Percentiles rank a stretch among this genome's conserved stretches.
phyloP scores from a whole-genome alignment of 805 yeast genomes.

The Kluyveromyces nonfermentans region DNA sequence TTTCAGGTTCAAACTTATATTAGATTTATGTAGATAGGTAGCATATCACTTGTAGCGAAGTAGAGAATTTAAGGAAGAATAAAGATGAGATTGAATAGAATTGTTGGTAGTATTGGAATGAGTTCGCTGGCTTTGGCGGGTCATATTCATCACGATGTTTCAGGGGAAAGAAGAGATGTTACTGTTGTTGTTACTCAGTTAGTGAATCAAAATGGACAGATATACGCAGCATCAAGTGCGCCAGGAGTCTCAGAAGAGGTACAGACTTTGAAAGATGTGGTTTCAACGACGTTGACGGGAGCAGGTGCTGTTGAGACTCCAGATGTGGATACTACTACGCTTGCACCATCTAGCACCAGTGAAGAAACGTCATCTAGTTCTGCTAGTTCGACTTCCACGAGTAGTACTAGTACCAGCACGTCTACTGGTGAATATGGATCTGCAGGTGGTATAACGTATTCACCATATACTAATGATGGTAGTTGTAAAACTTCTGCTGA shows the following conservation, averaged over 20 bases:
- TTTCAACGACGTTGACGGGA: neutral
- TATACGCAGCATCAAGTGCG: neutral
- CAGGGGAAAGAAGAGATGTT: conserved; percentile 2
- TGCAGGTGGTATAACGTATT: conserved; percentile 30
- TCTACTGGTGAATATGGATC: conserved; percentile 34
- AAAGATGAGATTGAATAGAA: neutral
- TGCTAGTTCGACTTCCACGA: conserved; percentile 17
- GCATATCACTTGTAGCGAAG: too few species aligned
- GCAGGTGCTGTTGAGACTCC: neutral
- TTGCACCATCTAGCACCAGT: conserved; percentile 7
- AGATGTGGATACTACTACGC: conserved; percentile 2
- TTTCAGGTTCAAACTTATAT: too few species aligned
- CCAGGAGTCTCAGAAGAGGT: neutral
- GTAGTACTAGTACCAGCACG: conserved; percentile 34
- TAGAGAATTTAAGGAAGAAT: too few species aligned
- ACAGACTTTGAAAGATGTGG: neutral
- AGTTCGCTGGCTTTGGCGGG: neutral
- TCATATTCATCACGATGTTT: neutral
- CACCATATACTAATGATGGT: conserved; percentile 59
- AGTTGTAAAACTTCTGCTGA: conserved; percentile 47
- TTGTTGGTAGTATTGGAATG: neutral
- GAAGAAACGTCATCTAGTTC: conserved; percentile 14
- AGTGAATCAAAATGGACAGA: neutral
- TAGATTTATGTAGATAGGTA: too few species aligned
- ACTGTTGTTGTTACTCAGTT: conserved; percentile 1